Conservation (phyloP, 805 yeast species). For the Millerago galiae region DNA sequence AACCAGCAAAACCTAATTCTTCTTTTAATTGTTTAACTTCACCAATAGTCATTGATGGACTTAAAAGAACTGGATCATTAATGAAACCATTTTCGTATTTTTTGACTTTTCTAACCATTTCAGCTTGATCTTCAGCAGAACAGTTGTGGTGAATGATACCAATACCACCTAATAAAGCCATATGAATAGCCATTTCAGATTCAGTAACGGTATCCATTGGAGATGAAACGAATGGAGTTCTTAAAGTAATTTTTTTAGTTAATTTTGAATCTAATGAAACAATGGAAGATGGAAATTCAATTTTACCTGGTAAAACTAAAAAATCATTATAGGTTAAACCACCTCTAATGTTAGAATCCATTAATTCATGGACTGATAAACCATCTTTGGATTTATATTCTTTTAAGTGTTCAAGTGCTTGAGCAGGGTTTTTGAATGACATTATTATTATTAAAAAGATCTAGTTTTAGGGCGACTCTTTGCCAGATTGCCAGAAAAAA, state of each 20-base stretch:
- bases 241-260: conserved; percentile 86
- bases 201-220: conserved; percentile 99
- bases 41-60: conserved; percentile 71
- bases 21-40: conserved; percentile 69
- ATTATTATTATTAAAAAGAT: conserved; percentile 8
- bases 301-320: conserved; percentile 90
- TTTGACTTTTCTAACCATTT: conserved; percentile 95
- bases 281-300: conserved; percentile 72
- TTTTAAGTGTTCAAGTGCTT: conserved; percentile 63
- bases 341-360: conserved; percentile 88
- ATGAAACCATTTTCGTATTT: conserved; percentile 97
- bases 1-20: conserved; percentile 86
- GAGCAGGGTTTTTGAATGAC: conserved; percentile 37
- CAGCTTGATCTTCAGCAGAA: conserved; percentile 95
- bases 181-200: conserved; percentile 93
- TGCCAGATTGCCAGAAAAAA: conserved; percentile 26
- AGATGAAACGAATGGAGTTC: conserved; percentile 93
- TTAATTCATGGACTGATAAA: conserved; percentile 70
- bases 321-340: conserved; percentile 98
- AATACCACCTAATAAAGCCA: conserved; percentile 98
- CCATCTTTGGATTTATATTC: conserved; percentile 77
- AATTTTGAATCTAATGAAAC: conserved; percentile 80
- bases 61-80: conserved; percentile 83
- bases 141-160: conserved; percentile 99
- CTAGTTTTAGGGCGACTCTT: conserved; percentile 18